Evolutionary conservation across 441 rosid species (phyloP).

Genomic region (Pelargonium australe): DNA sequence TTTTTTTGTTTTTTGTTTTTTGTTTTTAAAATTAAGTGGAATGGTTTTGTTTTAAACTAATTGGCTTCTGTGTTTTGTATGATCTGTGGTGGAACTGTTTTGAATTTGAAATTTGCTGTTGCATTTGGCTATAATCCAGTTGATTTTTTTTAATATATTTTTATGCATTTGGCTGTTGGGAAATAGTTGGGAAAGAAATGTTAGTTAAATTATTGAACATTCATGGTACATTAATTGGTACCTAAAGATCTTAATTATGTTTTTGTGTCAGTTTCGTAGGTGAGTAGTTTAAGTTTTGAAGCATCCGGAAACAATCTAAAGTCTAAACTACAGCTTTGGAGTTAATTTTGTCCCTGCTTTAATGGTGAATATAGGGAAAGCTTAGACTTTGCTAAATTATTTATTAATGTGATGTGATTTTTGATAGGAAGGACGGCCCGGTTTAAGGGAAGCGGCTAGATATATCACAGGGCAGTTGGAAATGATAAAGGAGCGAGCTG

Average conservation of each 20-base stretch:
- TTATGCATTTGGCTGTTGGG: background rate
- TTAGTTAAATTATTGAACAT: background rate
- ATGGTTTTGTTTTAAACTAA: background rate
- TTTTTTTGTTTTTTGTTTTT: background rate
- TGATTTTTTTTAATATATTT: background rate
- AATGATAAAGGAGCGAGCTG: constrained; percentile 65
- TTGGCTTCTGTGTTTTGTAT: background rate
- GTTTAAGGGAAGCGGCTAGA: constrained; percentile 76
- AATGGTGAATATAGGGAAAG: background rate
- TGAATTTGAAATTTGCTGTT: background rate
- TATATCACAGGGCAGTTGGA: constrained; percentile 74
- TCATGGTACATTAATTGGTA: background rate
- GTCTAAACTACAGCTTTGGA: background rate
- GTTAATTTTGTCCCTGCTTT: background rate
- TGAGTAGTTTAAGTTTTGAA: background rate
- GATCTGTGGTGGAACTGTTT: background rate
- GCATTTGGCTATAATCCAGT: background rate
- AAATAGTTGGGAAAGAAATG: background rate
- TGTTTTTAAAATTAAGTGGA: background rate
- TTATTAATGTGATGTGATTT: constrained; percentile 6
- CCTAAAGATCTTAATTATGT: background rate
- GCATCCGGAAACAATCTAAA: background rate
- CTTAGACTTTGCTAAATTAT: constrained; percentile 1
- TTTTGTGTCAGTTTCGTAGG: background rate
- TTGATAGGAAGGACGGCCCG: constrained; percentile 80